Percentiles rank a stretch among this genome's conserved stretches.
Conservation (phyloP, 495 filamentous ascomycete species). For the Neurospora sp. region DNA sequence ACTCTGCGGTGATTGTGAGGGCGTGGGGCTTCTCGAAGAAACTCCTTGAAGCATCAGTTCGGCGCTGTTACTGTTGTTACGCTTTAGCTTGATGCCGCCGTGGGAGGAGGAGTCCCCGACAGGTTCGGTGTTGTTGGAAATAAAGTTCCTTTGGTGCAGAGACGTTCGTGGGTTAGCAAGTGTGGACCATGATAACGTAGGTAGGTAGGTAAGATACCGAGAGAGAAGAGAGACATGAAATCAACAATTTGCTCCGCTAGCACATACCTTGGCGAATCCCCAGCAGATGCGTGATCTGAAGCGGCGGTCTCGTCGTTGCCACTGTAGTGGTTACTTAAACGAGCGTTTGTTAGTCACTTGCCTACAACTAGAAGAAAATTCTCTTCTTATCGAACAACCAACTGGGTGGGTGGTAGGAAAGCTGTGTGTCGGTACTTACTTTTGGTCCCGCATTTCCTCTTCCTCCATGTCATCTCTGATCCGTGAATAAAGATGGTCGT, state of each 20-base stretch:
- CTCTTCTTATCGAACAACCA: not conserved
- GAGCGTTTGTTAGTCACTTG: not conserved
- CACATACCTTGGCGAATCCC: not conserved
- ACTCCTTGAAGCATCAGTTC: not conserved
- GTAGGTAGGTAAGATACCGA: too few relatives aligned
- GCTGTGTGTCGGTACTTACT: not conserved
- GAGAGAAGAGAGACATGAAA: too few relatives aligned
- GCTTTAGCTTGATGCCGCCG: not conserved
- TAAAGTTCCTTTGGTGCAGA: too few relatives aligned
- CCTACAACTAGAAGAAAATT: not conserved
- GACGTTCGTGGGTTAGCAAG: too few relatives aligned
- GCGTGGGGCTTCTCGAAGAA: not conserved
- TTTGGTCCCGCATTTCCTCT: not conserved
- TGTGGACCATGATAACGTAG: too few relatives aligned
- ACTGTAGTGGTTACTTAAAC: not conserved
- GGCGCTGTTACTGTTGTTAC: not conserved
- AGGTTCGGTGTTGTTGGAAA: too few relatives aligned
- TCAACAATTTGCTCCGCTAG: too few relatives aligned
- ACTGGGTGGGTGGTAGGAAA: not conserved
- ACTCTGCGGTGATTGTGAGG: not conserved
- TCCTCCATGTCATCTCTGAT: not conserved
- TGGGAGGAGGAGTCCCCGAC: not conserved
- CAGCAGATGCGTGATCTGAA: not conserved
- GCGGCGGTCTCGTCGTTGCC: not conserved
- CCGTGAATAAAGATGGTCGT: not conserved